A percentile compares a stretch with the other conserved stretches of the same genome.
These are phyloP conservation scores for Articulospora tetracladia DNA, from an alignment of 495 filamentous ascomycete genomes.

Conservation along the genomic window DNA sequence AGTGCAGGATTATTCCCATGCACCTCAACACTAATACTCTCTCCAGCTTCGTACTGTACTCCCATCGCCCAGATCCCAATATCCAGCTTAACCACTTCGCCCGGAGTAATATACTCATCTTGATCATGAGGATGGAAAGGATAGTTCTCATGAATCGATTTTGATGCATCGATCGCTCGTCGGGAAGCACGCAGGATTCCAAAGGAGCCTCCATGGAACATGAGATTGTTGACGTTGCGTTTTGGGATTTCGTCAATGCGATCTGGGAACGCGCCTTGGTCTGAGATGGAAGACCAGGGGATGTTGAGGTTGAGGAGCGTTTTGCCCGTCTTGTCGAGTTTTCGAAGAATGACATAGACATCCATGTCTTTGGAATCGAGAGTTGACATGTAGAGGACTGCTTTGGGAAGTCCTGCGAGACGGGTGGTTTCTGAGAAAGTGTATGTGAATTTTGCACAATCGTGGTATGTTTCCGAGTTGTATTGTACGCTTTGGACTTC, in stretches of 20 bases:
- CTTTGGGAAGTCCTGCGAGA: constrained; percentile 2
- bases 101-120: not conserved
- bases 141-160: not conserved
- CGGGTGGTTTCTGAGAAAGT: not conserved
- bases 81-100: constrained; percentile 1
- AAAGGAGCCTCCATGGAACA: not conserved
- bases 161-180: not conserved
- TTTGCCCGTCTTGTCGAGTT: not conserved
- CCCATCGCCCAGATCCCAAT: constrained; percentile 7
- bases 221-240: not conserved
- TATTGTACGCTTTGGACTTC: not conserved
- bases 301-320: constrained; percentile 1
- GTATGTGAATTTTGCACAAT: not conserved
- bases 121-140: not conserved
- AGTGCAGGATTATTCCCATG: not conserved
- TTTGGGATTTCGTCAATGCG: not conserved
- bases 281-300: constrained; percentile 1
- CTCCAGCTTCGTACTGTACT: not conserved
- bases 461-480: not conserved
- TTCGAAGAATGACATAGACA: constrained; percentile 1
- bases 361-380: not conserved
- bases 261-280: not conserved
- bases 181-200: not conserved
- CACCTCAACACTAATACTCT: not conserved
- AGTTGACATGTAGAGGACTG: not conserved